Conservation (phyloP, 2,329 filamentous ascomycete genomes). For the Hypoxylon sp. region DNA sequence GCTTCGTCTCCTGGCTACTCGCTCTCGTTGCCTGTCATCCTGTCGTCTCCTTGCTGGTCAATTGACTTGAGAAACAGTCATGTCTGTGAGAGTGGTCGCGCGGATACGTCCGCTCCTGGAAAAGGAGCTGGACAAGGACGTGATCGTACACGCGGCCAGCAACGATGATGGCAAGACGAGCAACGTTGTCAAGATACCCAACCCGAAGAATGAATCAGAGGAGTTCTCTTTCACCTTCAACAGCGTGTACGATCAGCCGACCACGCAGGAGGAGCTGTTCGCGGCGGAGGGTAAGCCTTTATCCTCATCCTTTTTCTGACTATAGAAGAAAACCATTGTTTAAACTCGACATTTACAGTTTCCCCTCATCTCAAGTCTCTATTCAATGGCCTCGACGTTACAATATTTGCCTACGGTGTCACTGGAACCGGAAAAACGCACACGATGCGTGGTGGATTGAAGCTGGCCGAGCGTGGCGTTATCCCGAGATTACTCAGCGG, state of each 20-base stretch:
- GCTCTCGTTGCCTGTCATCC: not conserved
- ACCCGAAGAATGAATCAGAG: constrained; percentile 90
- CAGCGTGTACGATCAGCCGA: constrained; percentile 84
- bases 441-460: constrained; percentile 93
- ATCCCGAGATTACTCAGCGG: constrained; percentile 87
- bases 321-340: constrained; percentile 15
- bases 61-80: constrained; percentile 47
- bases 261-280: constrained; percentile 88
- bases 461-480: constrained; percentile 85
- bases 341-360: constrained; percentile 65
- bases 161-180: constrained; percentile 71
- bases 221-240: constrained; percentile 96
- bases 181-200: constrained; percentile 86
- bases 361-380: constrained; percentile 90
- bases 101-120: constrained; percentile 89
- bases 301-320: constrained; percentile 14
- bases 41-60: constrained; percentile 6
- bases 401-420: constrained; percentile 92
- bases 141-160: constrained; percentile 79
- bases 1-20: not conserved
- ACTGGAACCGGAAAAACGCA: constrained; percentile 96
- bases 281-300: constrained; percentile 79
- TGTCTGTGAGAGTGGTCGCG: constrained; percentile 87
- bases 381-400: constrained; percentile 89
- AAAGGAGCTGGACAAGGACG: constrained; percentile 86